Base-by-base conservation (phyloP, 176 grass and related monocot genomes). In the Paspalum notatum region DNA sequence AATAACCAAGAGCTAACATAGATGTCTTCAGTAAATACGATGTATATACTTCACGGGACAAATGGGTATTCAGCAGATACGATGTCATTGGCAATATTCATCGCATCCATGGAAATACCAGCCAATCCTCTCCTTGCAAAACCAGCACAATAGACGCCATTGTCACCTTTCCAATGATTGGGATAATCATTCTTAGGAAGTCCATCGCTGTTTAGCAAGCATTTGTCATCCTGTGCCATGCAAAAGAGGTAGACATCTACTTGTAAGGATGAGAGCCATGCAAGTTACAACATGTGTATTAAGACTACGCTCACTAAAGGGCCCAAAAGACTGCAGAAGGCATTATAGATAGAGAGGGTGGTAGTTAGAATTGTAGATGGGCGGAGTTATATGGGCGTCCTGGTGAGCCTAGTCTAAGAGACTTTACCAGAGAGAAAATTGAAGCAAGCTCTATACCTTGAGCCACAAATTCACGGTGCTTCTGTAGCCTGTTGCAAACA, bases 401-500 rank as follows among this genome's bases (percentile, higher is more conserved):
- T n/a, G n/a, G n/a, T n/a, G n/a, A n/a, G n/a, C n/a, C n/a, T n/a
- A n/a, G n/a, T n/a, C n/a, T n/a, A n/a, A 21, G 40, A 12, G 12
- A 47, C n/a, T 17, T 49, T 12, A 71, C 24, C 9, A 0, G 24
- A 17, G 6, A 16, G 25, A 20, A 27, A 20, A 3, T 20, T 4
- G 14, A 8, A 38, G 11, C 43, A 26, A 39, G 14, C 58, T 15
- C 22, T 9, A 0, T 43, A 91, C 89, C 89, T 91, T 64, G 39
- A 92, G 83, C 87, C 87, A 89, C 10, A 17, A 46, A 55, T 77
- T 81, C 4, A 15, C 26, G 2, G 70, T 73, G 72, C 71, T 93
- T 85, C 37, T 76, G 44, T 87, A 93, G 27, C 91, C 87, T 1
- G 91, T 90, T 6, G 90, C 87, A 20, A 92, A 87, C 15, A 92